Evolutionary conservation across 2,329 filamentous ascomycete species (phyloP).

Genomic region (Penicillium sp.): DNA sequence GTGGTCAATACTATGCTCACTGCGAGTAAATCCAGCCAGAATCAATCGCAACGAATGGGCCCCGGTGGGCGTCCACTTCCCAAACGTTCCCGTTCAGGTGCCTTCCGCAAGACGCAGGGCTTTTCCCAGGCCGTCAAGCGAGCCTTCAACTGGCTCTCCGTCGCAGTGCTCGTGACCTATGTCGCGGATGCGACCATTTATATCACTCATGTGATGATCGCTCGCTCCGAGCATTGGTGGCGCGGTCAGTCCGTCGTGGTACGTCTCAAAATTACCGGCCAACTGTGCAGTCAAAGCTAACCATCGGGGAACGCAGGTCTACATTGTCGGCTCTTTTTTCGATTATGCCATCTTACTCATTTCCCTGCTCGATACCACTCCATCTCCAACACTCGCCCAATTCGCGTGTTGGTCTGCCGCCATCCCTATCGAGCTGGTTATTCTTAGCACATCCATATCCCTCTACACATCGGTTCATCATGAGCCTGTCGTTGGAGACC

Average conservation of each 20-base stretch:
- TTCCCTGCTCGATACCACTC: conserved; percentile 76
- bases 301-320: conserved; percentile 57
- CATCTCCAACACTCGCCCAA: conserved; percentile 75
- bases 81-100: conserved; percentile 52
- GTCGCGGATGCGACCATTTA: conserved; percentile 69
- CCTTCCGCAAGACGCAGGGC: conserved; percentile 49
- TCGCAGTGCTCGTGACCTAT: conserved; percentile 68
- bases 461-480: conserved; percentile 66
- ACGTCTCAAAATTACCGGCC: conserved; percentile 38
- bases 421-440: conserved; percentile 65
- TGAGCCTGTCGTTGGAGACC: conserved; percentile 54
- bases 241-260: conserved; percentile 73
- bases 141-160: conserved; percentile 70
- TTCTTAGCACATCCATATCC: conserved; percentile 64
- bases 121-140: conserved; percentile 65
- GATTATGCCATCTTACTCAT: conserved; percentile 81
- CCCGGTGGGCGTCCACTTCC: conserved; percentile 85
- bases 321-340: conserved; percentile 78
- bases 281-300: conserved; percentile 7
- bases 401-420: conserved; percentile 73
- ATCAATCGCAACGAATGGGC: conserved; percentile 57
- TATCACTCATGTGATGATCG: conserved; percentile 66
- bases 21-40: conserved; percentile 46
- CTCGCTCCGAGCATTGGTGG: conserved; percentile 69
- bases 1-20: conserved; percentile 57